A percentile compares a stretch with the other conserved stretches of the same genome.
Evolutionary conservation across 305 asterid species (phyloP).

Genomic region (Vinca major): DNA sequence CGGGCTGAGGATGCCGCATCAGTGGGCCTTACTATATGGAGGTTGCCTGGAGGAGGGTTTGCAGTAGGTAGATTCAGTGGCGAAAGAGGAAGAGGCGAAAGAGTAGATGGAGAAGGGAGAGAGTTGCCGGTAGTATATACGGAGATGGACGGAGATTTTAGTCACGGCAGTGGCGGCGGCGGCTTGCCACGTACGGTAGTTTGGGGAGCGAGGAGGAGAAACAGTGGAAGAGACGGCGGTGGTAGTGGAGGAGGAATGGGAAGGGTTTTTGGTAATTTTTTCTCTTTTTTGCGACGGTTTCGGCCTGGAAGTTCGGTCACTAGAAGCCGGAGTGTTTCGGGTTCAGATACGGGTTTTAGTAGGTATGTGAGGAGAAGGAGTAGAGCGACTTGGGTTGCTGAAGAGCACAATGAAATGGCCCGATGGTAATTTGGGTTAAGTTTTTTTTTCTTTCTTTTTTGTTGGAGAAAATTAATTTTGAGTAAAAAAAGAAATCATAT

Average conservation of each 20-base stretch:
- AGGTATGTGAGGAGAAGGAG: conserved; percentile 12
- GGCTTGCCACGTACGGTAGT: conserved; percentile 21
- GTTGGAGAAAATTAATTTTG: not conserved
- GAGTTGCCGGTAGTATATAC: conserved; percentile 23
- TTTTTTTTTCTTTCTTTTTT: not conserved
- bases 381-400: conserved; percentile 10
- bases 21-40: conserved; percentile 57
- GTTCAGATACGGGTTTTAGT: conserved; percentile 12
- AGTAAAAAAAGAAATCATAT: not conserved
- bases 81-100: conserved; percentile 24
- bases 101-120: conserved; percentile 17
- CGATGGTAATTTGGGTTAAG: conserved; percentile 7
- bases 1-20: conserved; percentile 21
- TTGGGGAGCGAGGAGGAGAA: conserved; percentile 24
- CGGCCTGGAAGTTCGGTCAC: conserved; percentile 1
- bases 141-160: conserved; percentile 26
- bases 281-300: conserved; percentile 15
- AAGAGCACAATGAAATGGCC: conserved; percentile 14
- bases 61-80: conserved; percentile 62
- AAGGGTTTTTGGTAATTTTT: conserved; percentile 18
- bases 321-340: conserved; percentile 16
- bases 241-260: conserved; percentile 15
- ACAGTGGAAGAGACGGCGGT: conserved; percentile 4
- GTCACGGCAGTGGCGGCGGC: conserved; percentile 11
- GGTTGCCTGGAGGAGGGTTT: conserved; percentile 63